phyloP scores from a whole-genome alignment of 805 yeast genomes.

The Metschnikowia picachoensis region DNA sequence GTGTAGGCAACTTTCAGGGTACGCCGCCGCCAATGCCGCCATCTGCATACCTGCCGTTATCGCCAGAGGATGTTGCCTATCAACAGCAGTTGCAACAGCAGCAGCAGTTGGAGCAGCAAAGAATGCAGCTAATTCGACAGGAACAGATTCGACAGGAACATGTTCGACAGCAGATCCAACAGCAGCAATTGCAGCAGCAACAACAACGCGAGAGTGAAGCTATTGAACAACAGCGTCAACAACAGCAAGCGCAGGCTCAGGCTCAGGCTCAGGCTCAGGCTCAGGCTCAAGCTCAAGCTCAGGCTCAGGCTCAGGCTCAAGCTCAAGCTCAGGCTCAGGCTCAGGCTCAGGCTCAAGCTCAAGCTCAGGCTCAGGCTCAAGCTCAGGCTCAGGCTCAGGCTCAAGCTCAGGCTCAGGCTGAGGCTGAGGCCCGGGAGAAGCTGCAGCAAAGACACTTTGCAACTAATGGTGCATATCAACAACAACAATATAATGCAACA shows the following conservation, averaged over 20 bases:
- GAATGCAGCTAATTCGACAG: slow-evolving; percentile 22
- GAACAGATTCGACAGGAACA: slow-evolving; percentile 20
- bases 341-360: background rate
- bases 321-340: no score
- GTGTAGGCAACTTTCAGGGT: slow-evolving; percentile 7
- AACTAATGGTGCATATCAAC: slow-evolving; percentile 9
- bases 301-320: background rate
- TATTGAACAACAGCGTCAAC: slow-evolving; percentile 13
- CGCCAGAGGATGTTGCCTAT: slow-evolving; percentile 1
- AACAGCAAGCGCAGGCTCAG: slow-evolving; percentile 14
- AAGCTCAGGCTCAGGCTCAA: slow-evolving; percentile 12
- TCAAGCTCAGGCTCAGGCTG: no score
- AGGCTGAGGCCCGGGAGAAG: background rate
- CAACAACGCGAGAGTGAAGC: slow-evolving; percentile 11
- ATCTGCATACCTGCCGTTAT: slow-evolving; percentile 7
- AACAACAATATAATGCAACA: slow-evolving; percentile 9
- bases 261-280: slow-evolving; percentile 4
- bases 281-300: background rate
- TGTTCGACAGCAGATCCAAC: slow-evolving; percentile 9
- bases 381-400: background rate
- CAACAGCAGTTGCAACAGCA: slow-evolving; percentile 4
- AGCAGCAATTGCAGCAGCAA: slow-evolving; percentile 13
- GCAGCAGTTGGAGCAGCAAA: slow-evolving; percentile 23
- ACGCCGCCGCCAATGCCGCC: slow-evolving; percentile 7
- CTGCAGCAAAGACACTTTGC: slow-evolving; percentile 9